phyloP scores from a whole-genome alignment of 345 rosid species.

The Populus simonii region DNA sequence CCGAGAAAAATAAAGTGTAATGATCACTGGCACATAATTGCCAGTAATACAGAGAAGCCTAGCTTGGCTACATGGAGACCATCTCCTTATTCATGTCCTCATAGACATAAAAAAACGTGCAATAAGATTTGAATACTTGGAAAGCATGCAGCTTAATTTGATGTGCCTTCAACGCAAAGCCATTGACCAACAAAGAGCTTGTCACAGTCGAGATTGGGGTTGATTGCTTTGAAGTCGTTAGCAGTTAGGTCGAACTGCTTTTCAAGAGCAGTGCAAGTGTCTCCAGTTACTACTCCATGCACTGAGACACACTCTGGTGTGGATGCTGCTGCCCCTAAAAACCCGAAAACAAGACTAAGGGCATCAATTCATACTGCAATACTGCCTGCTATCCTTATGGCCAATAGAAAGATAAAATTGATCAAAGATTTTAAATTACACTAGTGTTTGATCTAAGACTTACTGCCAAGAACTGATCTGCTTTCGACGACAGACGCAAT shows the following conservation, averaged over 20 bases:
- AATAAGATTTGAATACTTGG: neutral
- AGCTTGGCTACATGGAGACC: neutral
- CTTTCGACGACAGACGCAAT: constrained; percentile 16
- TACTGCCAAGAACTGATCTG: neutral
- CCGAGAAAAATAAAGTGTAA: too few species aligned
- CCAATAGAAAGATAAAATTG: neutral
- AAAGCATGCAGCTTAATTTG: neutral
- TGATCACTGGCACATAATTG: neutral
- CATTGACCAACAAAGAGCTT: constrained; percentile 39
- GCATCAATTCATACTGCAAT: too few species aligned
- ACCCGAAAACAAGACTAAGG: too few species aligned
- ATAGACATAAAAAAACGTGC: neutral
- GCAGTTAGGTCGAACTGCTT: constrained; percentile 1
- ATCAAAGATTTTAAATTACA: neutral
- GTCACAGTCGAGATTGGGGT: constrained; percentile 37
- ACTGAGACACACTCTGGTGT: constrained; percentile 12
- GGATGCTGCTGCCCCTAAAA: neutral
- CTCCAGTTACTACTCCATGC: constrained; percentile 6
- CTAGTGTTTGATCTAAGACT: neutral
- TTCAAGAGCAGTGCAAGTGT: constrained; percentile 6
- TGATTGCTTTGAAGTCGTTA: constrained; percentile 5
- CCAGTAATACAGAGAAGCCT: neutral
- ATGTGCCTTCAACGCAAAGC: constrained; percentile 30
- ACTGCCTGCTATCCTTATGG: neutral
- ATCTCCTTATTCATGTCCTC: neutral